These are phyloP conservation scores for Terfezia claveryi DNA, from an alignment of 495 filamentous ascomycete species.

Conservation along the genomic window DNA sequence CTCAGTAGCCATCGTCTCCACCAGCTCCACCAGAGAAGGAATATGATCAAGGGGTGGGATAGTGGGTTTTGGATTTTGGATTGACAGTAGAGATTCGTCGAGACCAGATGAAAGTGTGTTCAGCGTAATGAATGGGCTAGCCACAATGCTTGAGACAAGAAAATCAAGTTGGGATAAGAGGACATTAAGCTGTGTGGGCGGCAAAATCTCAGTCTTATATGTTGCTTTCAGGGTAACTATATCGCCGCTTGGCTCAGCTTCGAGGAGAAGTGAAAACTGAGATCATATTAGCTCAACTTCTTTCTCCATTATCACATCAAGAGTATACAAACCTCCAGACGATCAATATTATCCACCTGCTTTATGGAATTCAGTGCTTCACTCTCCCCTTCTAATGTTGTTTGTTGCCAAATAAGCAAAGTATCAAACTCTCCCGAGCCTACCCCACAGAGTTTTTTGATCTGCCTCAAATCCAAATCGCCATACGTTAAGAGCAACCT, in stretches of 20 bases:
- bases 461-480: slow-evolving; percentile 38
- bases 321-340: slow-evolving; percentile 26
- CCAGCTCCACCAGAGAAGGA: slow-evolving; percentile 25
- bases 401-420: slow-evolving; percentile 60
- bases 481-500: slow-evolving; percentile 36
- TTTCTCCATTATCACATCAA: background rate
- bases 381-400: slow-evolving; percentile 22
- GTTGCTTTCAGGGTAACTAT: slow-evolving; percentile 27
- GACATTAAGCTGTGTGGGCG: slow-evolving; percentile 26
- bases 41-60: slow-evolving; percentile 5
- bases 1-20: slow-evolving; percentile 30
- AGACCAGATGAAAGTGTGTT: slow-evolving; percentile 16
- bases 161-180: slow-evolving; percentile 36
- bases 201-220: slow-evolving; percentile 29
- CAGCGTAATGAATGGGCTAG: slow-evolving; percentile 16
- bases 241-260: slow-evolving; percentile 36
- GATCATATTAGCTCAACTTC: slow-evolving; percentile 3
- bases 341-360: slow-evolving; percentile 35
- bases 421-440: slow-evolving; percentile 13
- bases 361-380: slow-evolving; percentile 19
- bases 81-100: slow-evolving; percentile 27
- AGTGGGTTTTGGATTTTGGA: slow-evolving; percentile 27
- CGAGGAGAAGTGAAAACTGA: slow-evolving; percentile 46
- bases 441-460: slow-evolving; percentile 34
- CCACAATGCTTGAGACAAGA: slow-evolving; percentile 27